Base-by-base conservation (phyloP, 176 grass and related monocot species). In the Eremochloa ophiuroides region DNA sequence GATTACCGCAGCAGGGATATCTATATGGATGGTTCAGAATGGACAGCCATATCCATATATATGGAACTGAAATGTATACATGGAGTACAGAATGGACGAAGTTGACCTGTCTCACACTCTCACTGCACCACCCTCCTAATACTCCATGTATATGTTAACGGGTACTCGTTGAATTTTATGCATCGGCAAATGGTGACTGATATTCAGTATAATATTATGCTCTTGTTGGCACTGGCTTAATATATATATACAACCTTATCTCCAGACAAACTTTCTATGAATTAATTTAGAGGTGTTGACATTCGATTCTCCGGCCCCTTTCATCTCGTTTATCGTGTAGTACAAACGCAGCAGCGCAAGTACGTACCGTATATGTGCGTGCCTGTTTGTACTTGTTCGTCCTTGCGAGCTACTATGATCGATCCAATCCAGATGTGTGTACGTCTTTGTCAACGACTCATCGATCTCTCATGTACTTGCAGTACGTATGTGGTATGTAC, bases 241-340 rank as follows among this genome's bases (percentile, higher is more conserved):
- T 18, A 18, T 13, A 13, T 17, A 48, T 38, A 53, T 29, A 60
- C 50, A 81, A 61, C 50, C 17, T 81, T 81, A 81, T 81, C 79
- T 5, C 10, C 35, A 59, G 17, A n/a, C 2, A n/a, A n/a, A 3
- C n/a, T 53, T 53, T 53, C 20, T 53, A 53, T n/a, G 48, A 51
- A 51, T 51, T 51, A n/a, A n/a, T n/a, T n/a, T 51, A 3, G 2
- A 81, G 66, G 16, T 17, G 68, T 82, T 82, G 69, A 82, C 68
- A 35, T 82, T 71, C 38, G n/a, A n/a, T n/a, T n/a, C n/a, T n/a
- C 35, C 20, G 23, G 3, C 31, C 16, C 1, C 9, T 4, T 11
- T n/a, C 3, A 11, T n/a, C n/a, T n/a, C n/a, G n/a, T n/a, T n/a
- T n/a, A 18, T 25, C 6, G n/a, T 39, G 56, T 62, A 77, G 75